These are phyloP conservation scores for Pelomyxa schiedti DNA, from an alignment of 78 protist genomes.

Conservation along the genomic window DNA sequence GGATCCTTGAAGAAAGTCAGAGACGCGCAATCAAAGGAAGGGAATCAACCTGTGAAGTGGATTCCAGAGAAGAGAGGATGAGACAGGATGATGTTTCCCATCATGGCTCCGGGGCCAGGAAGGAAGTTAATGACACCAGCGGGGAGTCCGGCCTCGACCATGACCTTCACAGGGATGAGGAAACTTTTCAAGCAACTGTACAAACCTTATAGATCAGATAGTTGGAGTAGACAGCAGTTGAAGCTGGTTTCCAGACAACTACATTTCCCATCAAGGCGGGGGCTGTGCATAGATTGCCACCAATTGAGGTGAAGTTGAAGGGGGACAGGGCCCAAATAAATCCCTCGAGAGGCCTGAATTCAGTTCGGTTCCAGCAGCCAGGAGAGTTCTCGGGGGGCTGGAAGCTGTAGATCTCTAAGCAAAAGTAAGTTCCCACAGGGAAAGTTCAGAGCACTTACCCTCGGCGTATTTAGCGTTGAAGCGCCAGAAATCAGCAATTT, in stretches of 20 bases:
- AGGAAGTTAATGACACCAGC: conserved; percentile 85
- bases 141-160: conserved; percentile 90
- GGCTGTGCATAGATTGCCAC: conserved; percentile 70
- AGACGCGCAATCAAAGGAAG: too few relatives aligned
- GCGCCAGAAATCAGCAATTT: conserved; percentile 76
- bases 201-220: conserved; percentile 59
- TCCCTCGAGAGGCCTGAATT: conserved; percentile 85
- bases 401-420: conserved; percentile 59
- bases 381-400: conserved; percentile 65
- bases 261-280: conserved; percentile 93
- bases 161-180: background rate
- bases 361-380: conserved; percentile 74
- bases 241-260: conserved; percentile 84
- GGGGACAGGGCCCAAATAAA: conserved; percentile 85
- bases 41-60: conserved; percentile 92
- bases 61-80: conserved; percentile 60
- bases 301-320: conserved; percentile 93
- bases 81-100: conserved; percentile 32
- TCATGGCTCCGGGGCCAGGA: conserved; percentile 51
- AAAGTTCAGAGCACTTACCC: too few relatives aligned
- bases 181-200: background rate
- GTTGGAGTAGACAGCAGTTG: conserved; percentile 60
- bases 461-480: conserved; percentile 66
- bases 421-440: too few relatives aligned
- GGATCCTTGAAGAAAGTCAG: too few relatives aligned